A percentile compares a stretch with the other conserved stretches of the same genome.
Evolutionary conservation across 441 rosid genomes (phyloP).

Genomic region (Theobroma grandiflorum): DNA sequence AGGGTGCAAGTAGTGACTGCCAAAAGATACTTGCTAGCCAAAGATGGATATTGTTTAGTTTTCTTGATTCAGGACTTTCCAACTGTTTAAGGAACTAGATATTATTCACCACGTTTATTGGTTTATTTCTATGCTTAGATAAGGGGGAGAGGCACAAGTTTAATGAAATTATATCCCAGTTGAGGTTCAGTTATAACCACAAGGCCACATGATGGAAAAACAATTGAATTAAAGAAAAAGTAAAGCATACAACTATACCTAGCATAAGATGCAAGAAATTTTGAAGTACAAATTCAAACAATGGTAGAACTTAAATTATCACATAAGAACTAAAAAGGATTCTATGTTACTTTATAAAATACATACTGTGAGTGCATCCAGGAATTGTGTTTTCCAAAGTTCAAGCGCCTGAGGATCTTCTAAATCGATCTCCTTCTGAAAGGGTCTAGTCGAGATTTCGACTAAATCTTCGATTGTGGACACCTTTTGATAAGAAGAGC

Average conservation of each 20-base stretch:
- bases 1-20: constrained; percentile 72
- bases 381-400: constrained; percentile 82
- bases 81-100: constrained; percentile 55
- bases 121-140: constrained; percentile 9
- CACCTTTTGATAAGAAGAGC: constrained; percentile 55
- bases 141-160: not conserved
- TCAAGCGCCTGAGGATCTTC: constrained; percentile 41
- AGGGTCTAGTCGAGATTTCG: constrained; percentile 45
- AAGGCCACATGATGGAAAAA: not conserved
- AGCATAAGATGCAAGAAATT: not conserved
- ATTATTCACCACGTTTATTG: constrained; percentile 11
- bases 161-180: not conserved
- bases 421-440: constrained; percentile 35
- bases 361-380: constrained; percentile 69
- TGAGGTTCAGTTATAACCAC: not conserved
- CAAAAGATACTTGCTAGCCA: constrained; percentile 57
- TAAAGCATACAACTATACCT: not conserved
- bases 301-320: constrained; percentile 5
- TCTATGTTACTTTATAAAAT: not conserved
- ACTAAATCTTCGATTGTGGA: constrained; percentile 48
- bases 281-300: constrained; percentile 10
- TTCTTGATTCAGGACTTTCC: constrained; percentile 66
- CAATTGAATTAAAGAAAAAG: not conserved
- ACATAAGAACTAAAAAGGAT: not conserved
- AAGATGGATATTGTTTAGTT: constrained; percentile 48